These are phyloP conservation scores for Eutypella sp. DNA, from an alignment of 2,329 filamentous ascomycete genomes.

Conservation along the genomic window DNA sequence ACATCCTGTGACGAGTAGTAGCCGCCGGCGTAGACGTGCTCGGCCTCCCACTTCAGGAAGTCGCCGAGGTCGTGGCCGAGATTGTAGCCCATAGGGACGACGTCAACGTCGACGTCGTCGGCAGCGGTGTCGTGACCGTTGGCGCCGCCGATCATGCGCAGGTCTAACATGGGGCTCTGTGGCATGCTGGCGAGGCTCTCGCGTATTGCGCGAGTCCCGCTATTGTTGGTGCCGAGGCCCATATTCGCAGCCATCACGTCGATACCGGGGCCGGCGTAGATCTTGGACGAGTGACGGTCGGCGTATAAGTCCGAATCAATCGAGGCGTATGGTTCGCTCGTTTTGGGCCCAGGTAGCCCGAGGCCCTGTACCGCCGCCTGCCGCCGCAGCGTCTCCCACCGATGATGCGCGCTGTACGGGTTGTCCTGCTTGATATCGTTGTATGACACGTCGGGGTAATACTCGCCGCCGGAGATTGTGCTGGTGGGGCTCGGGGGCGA, in stretches of 20 bases:
- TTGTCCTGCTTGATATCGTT: slow-evolving; percentile 23
- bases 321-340: neutral
- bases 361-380: slow-evolving; percentile 10
- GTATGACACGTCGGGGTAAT: slow-evolving; percentile 20
- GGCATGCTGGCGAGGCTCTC: slow-evolving; percentile 41
- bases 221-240: slow-evolving; percentile 6
- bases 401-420: slow-evolving; percentile 19
- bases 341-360: slow-evolving; percentile 10
- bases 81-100: slow-evolving; percentile 57
- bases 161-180: slow-evolving; percentile 46
- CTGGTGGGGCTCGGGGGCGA: slow-evolving; percentile 22
- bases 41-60: slow-evolving; percentile 53
- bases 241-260: neutral
- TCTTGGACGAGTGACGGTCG: neutral
- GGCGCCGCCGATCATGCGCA: slow-evolving; percentile 34
- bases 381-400: slow-evolving; percentile 16
- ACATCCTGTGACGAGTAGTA: slow-evolving; percentile 10
- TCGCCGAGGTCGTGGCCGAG: slow-evolving; percentile 54
- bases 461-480: slow-evolving; percentile 23
- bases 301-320: neutral
- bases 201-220: slow-evolving; percentile 22
- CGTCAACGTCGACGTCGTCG: slow-evolving; percentile 34
- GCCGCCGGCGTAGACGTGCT: slow-evolving; percentile 39
- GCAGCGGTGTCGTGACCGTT: too few relatives aligned
- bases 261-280: neutral